Evolutionary conservation across 768 basidiomycete species (phyloP).

Genomic region (Mycena galericulata): DNA sequence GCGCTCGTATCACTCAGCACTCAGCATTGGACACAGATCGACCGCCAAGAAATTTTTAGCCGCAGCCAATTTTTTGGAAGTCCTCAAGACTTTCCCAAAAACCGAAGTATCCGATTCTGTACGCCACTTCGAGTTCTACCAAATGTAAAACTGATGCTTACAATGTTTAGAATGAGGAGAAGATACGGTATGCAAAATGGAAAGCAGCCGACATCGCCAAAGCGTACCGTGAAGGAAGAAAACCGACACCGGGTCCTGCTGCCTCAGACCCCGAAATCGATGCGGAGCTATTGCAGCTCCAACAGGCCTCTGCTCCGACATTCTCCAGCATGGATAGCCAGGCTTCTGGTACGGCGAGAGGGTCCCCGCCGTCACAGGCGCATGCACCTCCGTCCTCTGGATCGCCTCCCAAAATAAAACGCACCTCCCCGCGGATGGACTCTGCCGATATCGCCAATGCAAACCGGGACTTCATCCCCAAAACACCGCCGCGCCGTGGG

Average conservation of each 20-base stretch:
- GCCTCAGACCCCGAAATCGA: constrained; percentile 51
- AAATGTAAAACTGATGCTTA: constrained; percentile 1
- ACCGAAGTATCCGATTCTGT: constrained; percentile 69
- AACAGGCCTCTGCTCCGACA: constrained; percentile 17
- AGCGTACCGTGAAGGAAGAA: constrained; percentile 93
- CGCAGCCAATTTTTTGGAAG: constrained; percentile 93
- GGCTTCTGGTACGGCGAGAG: constrained; percentile 26
- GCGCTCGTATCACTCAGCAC: constrained; percentile 13
- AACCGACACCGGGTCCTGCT: constrained; percentile 84
- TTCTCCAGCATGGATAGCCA: constrained; percentile 25
- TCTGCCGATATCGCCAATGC: constrained; percentile 35
- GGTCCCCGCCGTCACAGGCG: constrained; percentile 41
- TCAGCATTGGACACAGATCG: constrained; percentile 57
- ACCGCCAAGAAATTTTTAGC: constrained; percentile 97
- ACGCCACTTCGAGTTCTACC: constrained; percentile 36
- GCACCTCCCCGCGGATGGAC: constrained; percentile 43
- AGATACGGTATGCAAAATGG: constrained; percentile 96
- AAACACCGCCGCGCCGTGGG: constrained; percentile 36
- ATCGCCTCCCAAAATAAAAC: constrained; percentile 41
- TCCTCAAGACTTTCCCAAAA: constrained; percentile 82
- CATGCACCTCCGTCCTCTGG: constrained; percentile 36
- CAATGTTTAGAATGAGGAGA: constrained; percentile 76
- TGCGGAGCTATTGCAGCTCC: constrained; percentile 35
- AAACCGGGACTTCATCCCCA: constrained; percentile 37
- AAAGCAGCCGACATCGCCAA: constrained; percentile 96